These are phyloP conservation scores for Aspergillus sp. DNA, from an alignment of 2,329 filamentous ascomycete species.

Conservation along the genomic window DNA sequence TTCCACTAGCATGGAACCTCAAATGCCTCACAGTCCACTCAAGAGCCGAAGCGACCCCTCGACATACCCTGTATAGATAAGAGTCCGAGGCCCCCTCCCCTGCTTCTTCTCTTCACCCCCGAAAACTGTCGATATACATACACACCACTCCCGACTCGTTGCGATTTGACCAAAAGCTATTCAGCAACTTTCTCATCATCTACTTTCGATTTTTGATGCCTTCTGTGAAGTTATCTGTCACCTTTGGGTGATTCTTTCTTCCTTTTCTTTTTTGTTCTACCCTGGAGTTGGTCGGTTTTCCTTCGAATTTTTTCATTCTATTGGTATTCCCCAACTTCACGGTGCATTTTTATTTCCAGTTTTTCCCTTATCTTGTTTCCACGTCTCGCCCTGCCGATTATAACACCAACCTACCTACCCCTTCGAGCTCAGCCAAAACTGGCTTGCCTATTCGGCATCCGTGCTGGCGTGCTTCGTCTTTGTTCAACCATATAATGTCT, in stretches of 20 bases:
- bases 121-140: background rate
- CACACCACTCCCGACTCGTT: background rate
- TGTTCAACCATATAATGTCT: slow-evolving; percentile 3
- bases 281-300: background rate
- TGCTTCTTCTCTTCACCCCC: background rate
- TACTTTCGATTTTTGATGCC: background rate
- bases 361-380: background rate
- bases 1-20: slow-evolving; percentile 7
- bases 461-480: background rate
- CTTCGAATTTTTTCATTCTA: background rate
- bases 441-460: background rate
- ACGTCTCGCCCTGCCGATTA: background rate
- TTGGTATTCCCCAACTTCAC: background rate
- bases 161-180: slow-evolving; percentile 8
- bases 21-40: slow-evolving; percentile 4
- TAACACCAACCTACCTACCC: background rate
- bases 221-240: background rate
- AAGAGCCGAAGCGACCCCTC: slow-evolving; percentile 4
- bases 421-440: background rate
- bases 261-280: background rate
- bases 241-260: background rate
- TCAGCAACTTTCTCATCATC: background rate
- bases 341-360: background rate
- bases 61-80: slow-evolving; percentile 9
- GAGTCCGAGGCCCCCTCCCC: background rate